Base-by-base conservation (phyloP, 1,284 basidiomycete genomes). In the Ceraceosorus bombacis region DNA sequence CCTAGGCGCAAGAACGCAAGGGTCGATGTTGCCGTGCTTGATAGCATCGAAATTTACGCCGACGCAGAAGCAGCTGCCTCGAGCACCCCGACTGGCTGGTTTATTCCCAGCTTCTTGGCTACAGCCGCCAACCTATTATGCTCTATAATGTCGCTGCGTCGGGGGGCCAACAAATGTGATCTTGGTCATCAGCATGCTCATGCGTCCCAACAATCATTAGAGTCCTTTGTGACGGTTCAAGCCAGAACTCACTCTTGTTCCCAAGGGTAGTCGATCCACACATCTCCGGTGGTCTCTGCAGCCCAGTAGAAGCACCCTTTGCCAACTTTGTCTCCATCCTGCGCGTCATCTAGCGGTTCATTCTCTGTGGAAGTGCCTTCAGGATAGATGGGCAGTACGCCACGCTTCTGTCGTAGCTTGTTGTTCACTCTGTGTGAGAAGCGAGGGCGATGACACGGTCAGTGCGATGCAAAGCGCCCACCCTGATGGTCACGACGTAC, bases 221-320 rank as follows among this genome's bases (percentile, higher is more conserved):
- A 56, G 3, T 17, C 2, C 39, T 2, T 6, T 10, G 41, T 15
- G 36, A 7, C n/a, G 8, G 46, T 4, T 13, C 54, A 41, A 5
- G 46, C 38, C 13, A 15, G 10, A 5, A 64, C 60, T 50, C 15
- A 63, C 60, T 68, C 70, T 53, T 70, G 66, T 53, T 76, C 74
- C 74, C 73, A 76, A 2, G 76, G 74, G 61, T 73, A 76, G 51
- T 72, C 71, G 54, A 76, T 71, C 76, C 76, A 77, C 4, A 71
- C 68, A n/a, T 75, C 71, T 27, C 64, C 68, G 46, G 66, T 76
- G 36, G 72, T 70, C 60, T 71, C 71, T 3, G 71, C 74, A 27
- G 76, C 70, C 55, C 70, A 77, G 67, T 77, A 77, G 56, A 70
- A 66, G 10, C 76, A 68, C 6, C 73, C 76, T 46, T 69, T 64